These are phyloP conservation scores for Plectranthus barbatus DNA, from an alignment of 257 asterid genomes.

Conservation along the genomic window DNA sequence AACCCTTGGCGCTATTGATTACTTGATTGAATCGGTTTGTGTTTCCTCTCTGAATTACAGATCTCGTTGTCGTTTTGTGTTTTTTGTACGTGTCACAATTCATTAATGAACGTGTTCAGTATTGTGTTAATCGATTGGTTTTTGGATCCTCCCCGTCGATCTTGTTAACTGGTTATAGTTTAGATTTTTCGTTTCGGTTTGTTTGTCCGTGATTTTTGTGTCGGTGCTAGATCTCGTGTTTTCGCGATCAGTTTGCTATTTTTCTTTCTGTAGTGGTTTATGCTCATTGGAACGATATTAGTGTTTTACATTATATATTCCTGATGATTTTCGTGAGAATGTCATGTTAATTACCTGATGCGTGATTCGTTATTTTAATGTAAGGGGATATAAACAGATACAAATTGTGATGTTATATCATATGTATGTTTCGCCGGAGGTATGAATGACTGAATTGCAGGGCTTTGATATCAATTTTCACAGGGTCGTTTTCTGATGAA, in stretches of 20 bases:
- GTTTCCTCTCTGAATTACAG: not conserved
- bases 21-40: not conserved
- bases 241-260: not conserved
- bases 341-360: not conserved
- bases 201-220: not conserved
- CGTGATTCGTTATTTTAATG: not conserved
- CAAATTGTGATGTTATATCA: too few relatives aligned
- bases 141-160: conserved; percentile 4
- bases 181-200: not conserved
- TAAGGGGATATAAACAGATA: too few relatives aligned
- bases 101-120: not conserved
- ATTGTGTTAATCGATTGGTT: not conserved
- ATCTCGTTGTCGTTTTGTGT: not conserved
- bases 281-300: not conserved
- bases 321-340: not conserved
- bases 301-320: not conserved
- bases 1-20: conserved; percentile 11
- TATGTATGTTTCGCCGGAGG: too few relatives aligned
- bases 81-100: not conserved
- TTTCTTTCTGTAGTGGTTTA: not conserved
- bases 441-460: too few relatives aligned
- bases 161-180: not conserved
- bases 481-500: too few relatives aligned
- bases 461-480: too few relatives aligned
- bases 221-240: conserved; percentile 17